Evolutionary conservation across 2,329 filamentous ascomycete genomes (phyloP).

Genomic region (Helotiales sp.): DNA sequence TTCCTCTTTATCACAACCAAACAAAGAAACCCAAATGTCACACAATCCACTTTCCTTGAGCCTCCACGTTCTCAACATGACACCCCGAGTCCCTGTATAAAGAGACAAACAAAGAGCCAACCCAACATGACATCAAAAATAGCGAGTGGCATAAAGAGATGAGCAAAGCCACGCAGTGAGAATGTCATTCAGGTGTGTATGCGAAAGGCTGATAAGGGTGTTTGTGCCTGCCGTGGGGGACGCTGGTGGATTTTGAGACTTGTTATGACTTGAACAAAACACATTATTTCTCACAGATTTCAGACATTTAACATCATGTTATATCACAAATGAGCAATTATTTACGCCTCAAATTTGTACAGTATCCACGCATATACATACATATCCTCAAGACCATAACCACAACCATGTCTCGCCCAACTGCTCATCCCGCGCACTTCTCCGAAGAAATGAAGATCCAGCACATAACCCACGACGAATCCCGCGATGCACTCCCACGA

Average conservation of each 20-base stretch:
- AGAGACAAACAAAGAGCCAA: background rate
- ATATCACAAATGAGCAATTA: background rate
- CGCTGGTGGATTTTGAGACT: background rate
- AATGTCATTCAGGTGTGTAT: background rate
- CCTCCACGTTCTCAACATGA: too few relatives aligned
- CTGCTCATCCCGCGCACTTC: background rate
- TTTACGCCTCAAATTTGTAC: conserved; percentile 1
- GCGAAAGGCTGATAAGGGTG: background rate
- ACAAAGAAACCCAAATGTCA: too few relatives aligned
- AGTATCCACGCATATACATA: background rate
- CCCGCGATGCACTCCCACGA: background rate
- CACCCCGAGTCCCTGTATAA: background rate
- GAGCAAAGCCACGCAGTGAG: too few relatives aligned
- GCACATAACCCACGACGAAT: conserved; percentile 22
- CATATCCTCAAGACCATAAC: background rate
- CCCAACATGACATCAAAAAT: background rate
- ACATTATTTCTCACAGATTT: background rate
- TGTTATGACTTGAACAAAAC: background rate
- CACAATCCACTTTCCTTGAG: conserved; percentile 7
- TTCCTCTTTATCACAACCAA: too few relatives aligned
- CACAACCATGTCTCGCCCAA: background rate
- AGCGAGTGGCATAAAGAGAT: background rate
- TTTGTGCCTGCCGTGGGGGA: background rate
- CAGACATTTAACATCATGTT: background rate
- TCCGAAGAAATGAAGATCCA: conserved; percentile 23